Conservation (phyloP, 306 rosid species). For the Prosopis cineraria region DNA sequence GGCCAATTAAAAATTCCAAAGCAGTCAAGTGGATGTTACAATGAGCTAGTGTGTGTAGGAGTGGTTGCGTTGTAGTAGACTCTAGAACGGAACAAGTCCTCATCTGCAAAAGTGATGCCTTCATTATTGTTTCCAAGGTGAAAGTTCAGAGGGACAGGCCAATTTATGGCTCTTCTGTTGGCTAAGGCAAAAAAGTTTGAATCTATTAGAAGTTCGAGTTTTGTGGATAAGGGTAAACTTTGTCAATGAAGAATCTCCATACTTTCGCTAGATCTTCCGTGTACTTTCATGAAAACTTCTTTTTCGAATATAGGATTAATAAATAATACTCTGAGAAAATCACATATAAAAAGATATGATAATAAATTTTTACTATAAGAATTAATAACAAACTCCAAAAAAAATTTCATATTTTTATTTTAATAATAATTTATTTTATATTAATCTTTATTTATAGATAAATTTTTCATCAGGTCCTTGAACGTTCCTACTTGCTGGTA, state of each 20-base stretch:
- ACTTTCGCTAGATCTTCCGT: constrained; percentile 4
- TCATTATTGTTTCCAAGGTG: not conserved
- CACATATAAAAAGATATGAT: too few relatives aligned
- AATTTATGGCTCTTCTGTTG: not conserved
- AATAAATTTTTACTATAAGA: too few relatives aligned
- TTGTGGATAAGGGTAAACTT: not conserved
- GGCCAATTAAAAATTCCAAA: constrained; percentile 2
- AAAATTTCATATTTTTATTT: too few relatives aligned
- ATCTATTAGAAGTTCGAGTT: not conserved
- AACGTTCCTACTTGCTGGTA: too few relatives aligned
- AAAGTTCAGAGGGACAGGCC: not conserved
- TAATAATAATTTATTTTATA: too few relatives aligned
- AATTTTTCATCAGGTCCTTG: too few relatives aligned
- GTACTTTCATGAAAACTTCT: not conserved
- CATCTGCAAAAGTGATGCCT: not conserved
- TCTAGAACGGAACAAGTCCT: constrained; percentile 5
- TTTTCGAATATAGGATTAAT: not conserved
- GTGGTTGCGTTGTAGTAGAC: not conserved
- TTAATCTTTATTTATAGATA: too few relatives aligned
- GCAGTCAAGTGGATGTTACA: not conserved
- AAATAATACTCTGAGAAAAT: not conserved
- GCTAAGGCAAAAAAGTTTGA: not conserved
- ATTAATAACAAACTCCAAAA: too few relatives aligned
- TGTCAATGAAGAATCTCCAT: not conserved
- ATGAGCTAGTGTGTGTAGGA: not conserved